These are phyloP conservation scores for Blastocrithidia nonstop DNA, from an alignment of 208 protist genomes.

Conservation along the genomic window DNA sequence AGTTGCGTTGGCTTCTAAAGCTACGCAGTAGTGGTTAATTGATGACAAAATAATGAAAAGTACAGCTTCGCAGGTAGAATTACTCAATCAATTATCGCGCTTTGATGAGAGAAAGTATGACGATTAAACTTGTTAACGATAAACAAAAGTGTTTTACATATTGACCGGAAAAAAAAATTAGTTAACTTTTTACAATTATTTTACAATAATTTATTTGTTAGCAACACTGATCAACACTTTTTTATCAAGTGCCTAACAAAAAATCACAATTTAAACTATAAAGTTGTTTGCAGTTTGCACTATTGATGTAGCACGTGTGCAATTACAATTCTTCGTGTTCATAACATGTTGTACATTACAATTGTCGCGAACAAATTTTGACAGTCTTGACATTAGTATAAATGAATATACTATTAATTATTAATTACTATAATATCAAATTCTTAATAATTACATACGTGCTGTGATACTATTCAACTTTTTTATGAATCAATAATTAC, in stretches of 20 bases:
- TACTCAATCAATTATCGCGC: constrained; percentile 63
- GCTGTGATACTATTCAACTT: too few species aligned
- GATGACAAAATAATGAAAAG: constrained; percentile 67
- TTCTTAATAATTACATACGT: too few species aligned
- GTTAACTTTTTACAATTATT: background rate
- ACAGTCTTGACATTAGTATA: too few species aligned
- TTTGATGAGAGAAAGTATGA: constrained; percentile 69
- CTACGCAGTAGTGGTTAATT: constrained; percentile 77
- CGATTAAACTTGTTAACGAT: too few species aligned
- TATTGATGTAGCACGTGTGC: too few species aligned
- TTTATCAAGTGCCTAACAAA: constrained; percentile 5
- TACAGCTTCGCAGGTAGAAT: constrained; percentile 46
- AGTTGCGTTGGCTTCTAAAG: constrained; percentile 35
- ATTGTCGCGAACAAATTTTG: too few species aligned
- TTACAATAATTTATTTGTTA: background rate
- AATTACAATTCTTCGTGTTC: too few species aligned
- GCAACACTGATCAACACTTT: constrained; percentile 1
- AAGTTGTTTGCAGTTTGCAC: background rate
- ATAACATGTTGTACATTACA: too few species aligned
- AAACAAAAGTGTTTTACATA: background rate
- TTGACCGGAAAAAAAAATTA: too few species aligned
- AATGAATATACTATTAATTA: too few species aligned
- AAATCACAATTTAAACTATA: constrained; percentile 4
- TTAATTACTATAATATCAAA: too few species aligned
- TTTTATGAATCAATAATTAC: too few species aligned